Conservation (phyloP, 345 rosid genomes). For the Melastoma malabathricum region DNA sequence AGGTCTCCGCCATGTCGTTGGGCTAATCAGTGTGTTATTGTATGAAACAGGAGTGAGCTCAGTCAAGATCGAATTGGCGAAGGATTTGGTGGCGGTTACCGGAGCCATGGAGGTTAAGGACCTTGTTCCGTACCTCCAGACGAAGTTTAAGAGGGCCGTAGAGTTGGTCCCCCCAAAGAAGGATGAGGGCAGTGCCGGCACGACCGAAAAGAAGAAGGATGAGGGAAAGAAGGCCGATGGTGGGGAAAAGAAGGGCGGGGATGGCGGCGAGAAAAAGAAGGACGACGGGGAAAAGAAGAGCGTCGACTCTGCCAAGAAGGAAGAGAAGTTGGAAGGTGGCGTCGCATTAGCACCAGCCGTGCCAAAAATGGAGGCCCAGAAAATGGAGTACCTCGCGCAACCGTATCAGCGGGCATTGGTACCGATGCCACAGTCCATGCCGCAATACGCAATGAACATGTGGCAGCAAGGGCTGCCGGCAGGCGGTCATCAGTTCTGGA, state of each 20-base stretch:
- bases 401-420: no score
- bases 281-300: slow-evolving; percentile 8
- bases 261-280: background rate
- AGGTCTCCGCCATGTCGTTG: background rate
- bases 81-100: slow-evolving; percentile 23
- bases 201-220: background rate
- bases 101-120: slow-evolving; percentile 32
- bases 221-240: slow-evolving; percentile 3
- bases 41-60: slow-evolving; percentile 17
- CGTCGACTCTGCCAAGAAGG: slow-evolving; percentile 2
- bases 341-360: no score
- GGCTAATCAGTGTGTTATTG: background rate
- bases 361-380: slow-evolving; percentile 18
- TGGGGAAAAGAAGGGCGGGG: slow-evolving; percentile 6
- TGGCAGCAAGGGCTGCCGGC: no score
- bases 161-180: slow-evolving; percentile 20
- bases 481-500: no score
- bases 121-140: slow-evolving; percentile 14
- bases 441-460: no score
- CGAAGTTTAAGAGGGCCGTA: slow-evolving; percentile 16
- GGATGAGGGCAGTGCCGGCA: background rate
- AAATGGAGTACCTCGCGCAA: slow-evolving; percentile 16
- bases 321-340: slow-evolving; percentile 4
- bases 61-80: slow-evolving; percentile 15
- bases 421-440: no score